Evolutionary conservation across 805 yeast genomes (phyloP).

Genomic region (Candida pini): DNA sequence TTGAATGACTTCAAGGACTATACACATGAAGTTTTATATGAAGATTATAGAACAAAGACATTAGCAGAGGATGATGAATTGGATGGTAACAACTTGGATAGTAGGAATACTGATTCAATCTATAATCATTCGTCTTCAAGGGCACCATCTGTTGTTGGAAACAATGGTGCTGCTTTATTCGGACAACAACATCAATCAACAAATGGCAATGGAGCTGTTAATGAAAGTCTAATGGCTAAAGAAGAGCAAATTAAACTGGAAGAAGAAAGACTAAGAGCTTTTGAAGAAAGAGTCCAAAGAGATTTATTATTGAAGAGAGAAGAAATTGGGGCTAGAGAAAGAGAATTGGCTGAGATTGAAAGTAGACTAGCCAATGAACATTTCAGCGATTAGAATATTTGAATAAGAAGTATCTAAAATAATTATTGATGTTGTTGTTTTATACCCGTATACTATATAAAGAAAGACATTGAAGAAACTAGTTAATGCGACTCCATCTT

Average conservation of each 20-base stretch:
- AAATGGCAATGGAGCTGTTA: conserved; percentile 3
- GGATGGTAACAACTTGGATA: conserved; percentile 4
- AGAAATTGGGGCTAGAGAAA: conserved; percentile 79
- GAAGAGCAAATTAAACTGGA: conserved; percentile 88
- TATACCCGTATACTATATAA: too few species aligned
- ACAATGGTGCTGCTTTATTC: too few species aligned
- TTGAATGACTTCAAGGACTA: conserved; percentile 82
- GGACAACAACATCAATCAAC: too few species aligned
- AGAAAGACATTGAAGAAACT: too few species aligned
- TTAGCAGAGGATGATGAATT: conserved; percentile 15
- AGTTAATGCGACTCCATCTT: too few species aligned
- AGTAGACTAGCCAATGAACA: conserved; percentile 30
- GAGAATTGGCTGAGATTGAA: conserved; percentile 75
- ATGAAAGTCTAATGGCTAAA: conserved; percentile 31
- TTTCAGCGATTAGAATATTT: neutral
- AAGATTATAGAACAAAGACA: conserved; percentile 75
- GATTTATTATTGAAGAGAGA: conserved; percentile 75
- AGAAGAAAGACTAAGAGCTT: conserved; percentile 80
- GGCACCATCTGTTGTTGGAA: neutral
- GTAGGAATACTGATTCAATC: conserved; percentile 1
- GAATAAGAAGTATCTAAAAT: neutral
- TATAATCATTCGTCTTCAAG: neutral
- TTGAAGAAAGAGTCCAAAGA: conserved; percentile 85
- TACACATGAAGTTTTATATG: conserved; percentile 83
- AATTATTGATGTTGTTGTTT: neutral